These are phyloP conservation scores for Yamadazyma insecticola DNA, from an alignment of 805 yeast species.

Conservation along the genomic window DNA sequence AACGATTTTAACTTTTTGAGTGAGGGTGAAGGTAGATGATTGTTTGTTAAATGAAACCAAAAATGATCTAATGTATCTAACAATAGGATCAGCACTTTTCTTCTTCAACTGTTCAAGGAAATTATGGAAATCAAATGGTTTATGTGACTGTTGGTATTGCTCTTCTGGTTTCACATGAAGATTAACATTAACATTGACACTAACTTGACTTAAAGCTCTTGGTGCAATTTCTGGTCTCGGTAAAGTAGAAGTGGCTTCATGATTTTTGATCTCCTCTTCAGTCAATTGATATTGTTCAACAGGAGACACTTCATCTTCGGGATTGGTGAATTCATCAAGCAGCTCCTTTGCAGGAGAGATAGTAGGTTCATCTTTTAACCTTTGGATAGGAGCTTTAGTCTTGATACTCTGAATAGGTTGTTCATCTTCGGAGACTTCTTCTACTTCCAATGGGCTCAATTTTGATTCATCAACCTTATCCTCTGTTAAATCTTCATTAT, in stretches of 20 bases:
- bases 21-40: conserved; percentile 54
- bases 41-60: conserved; percentile 68
- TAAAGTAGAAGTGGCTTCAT: conserved; percentile 1
- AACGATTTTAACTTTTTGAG: conserved; percentile 75
- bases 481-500: not conserved
- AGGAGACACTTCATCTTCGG: conserved; percentile 8
- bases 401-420: no score
- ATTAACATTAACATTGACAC: no score
- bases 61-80: conserved; percentile 81
- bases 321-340: no score
- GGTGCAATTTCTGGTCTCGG: conserved; percentile 6
- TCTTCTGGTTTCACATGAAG: no score
- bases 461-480: not conserved
- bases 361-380: no score
- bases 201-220: conserved; percentile 10
- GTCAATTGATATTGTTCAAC: conserved; percentile 17
- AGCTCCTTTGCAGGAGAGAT: no score
- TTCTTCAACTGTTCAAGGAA: conserved; percentile 69
- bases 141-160: conserved; percentile 38
- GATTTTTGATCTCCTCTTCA: conserved; percentile 9
- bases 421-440: not conserved
- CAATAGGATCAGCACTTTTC: conserved; percentile 82
- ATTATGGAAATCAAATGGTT: conserved; percentile 75
- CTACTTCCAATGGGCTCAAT: conserved; percentile 3
- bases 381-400: no score